Conservation (phyloP, 495 filamentous ascomycete genomes). For the Aspergillus panamensis region DNA sequence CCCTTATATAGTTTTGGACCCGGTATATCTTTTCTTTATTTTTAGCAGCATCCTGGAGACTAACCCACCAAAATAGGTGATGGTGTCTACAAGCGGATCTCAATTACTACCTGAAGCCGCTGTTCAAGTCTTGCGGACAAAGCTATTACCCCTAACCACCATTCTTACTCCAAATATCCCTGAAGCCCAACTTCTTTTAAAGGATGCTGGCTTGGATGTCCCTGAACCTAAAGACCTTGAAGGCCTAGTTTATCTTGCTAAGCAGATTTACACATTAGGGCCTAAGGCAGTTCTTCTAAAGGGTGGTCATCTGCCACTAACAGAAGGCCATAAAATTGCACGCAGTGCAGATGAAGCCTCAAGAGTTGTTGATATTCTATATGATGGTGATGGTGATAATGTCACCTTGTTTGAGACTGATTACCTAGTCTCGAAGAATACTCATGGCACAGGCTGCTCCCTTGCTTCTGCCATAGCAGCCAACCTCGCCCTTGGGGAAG, state of each 20-base stretch:
- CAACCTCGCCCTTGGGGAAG: slow-evolving; percentile 70
- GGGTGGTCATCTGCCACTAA: slow-evolving; percentile 85
- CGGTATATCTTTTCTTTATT: slow-evolving; percentile 50
- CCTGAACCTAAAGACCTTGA: slow-evolving; percentile 51
- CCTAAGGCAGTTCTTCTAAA: slow-evolving; percentile 82
- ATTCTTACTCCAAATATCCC: slow-evolving; percentile 90
- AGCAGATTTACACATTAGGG: slow-evolving; percentile 61
- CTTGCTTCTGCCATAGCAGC: slow-evolving; percentile 91
- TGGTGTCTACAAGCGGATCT: slow-evolving; percentile 85
- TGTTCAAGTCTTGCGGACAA: slow-evolving; percentile 57
- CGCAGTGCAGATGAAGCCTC: slow-evolving; percentile 54
- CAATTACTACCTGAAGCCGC: slow-evolving; percentile 69
- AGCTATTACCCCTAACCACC: slow-evolving; percentile 70
- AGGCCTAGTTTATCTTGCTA: slow-evolving; percentile 66
- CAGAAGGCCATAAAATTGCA: slow-evolving; percentile 52
- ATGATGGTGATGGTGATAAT: slow-evolving; percentile 55
- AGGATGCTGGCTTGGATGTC: slow-evolving; percentile 49
- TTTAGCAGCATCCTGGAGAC: not conserved
- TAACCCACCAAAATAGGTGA: slow-evolving; percentile 57
- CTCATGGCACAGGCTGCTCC: slow-evolving; percentile 94
- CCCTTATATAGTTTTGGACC: slow-evolving; percentile 70
- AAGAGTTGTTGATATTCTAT: slow-evolving; percentile 70
- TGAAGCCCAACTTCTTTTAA: slow-evolving; percentile 73
- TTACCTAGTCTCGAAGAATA: slow-evolving; percentile 71
- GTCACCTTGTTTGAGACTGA: slow-evolving; percentile 59